These are phyloP conservation scores for Eutypella sp. DNA, from an alignment of 2,329 filamentous ascomycete genomes.

Conservation along the genomic window DNA sequence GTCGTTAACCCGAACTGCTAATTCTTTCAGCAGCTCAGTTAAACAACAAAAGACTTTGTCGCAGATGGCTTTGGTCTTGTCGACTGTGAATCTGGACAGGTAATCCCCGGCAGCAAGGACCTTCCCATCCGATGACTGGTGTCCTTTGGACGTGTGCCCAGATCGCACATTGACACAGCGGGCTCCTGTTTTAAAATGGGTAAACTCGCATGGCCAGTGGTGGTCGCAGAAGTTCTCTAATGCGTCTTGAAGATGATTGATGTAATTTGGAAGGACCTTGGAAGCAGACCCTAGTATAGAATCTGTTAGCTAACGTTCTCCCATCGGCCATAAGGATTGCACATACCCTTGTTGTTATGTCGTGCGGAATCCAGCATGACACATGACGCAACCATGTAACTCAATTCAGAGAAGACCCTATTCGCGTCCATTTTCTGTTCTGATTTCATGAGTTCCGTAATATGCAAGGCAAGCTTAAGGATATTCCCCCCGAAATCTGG, in stretches of 20 bases:
- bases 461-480: constrained; percentile 35
- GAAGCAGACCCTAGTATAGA: constrained; percentile 12
- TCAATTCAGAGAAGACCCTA: constrained; percentile 37
- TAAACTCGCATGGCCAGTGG: constrained; percentile 41
- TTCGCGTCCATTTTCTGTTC: constrained; percentile 18
- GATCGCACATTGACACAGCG: constrained; percentile 33
- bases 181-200: constrained; percentile 10
- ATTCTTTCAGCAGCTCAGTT: constrained; percentile 20
- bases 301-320: background rate
- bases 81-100: constrained; percentile 28
- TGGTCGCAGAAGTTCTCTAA: constrained; percentile 39
- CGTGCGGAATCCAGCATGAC: constrained; percentile 42
- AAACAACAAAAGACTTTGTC: constrained; percentile 22
- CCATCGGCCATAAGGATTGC: background rate
- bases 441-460: constrained; percentile 3
- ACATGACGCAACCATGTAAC: constrained; percentile 45
- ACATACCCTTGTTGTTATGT: constrained; percentile 24
- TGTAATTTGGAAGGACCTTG: constrained; percentile 35
- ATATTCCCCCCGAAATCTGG: constrained; percentile 45
- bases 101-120: constrained; percentile 38
- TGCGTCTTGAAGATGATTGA: constrained; percentile 36
- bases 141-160: constrained; percentile 34
- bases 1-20: constrained; percentile 2
- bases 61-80: constrained; percentile 22
- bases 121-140: constrained; percentile 37